Percentiles rank a stretch among this genome's conserved stretches.
These are phyloP conservation scores for Fraxinus latifolia DNA, from an alignment of 305 asterid genomes.

Conservation along the genomic window DNA sequence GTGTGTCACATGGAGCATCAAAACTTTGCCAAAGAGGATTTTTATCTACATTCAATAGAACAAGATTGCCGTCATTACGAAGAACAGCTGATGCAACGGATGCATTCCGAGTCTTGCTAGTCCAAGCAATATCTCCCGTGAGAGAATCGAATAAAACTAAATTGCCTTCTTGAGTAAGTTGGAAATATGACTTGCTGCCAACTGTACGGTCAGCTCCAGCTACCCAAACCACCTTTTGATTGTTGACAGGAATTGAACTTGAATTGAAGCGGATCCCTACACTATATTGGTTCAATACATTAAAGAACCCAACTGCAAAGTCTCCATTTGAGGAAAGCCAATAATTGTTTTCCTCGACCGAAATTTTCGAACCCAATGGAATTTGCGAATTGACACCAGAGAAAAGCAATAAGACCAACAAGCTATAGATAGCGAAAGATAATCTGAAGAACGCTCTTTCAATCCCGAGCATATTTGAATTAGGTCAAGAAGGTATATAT, in stretches of 20 bases:
- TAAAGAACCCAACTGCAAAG: conserved; percentile 39
- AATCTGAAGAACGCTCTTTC: conserved; percentile 11
- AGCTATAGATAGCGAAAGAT: conserved; percentile 20
- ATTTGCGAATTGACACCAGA: conserved; percentile 29
- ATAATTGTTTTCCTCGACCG: conserved; percentile 28
- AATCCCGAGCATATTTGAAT: conserved; percentile 29
- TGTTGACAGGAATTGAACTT: conserved; percentile 25
- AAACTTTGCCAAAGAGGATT: conserved; percentile 45
- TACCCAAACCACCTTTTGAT: conserved; percentile 37
- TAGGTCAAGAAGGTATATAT: conserved; percentile 14
- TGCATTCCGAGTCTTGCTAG: conserved; percentile 33
- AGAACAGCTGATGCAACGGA: conserved; percentile 39
- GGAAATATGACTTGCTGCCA: conserved; percentile 32
- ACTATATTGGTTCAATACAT: conserved; percentile 25
- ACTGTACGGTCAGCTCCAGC: conserved; percentile 42
- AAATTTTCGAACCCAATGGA: conserved; percentile 38
- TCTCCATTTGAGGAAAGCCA: conserved; percentile 45
- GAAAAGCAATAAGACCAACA: conserved; percentile 20
- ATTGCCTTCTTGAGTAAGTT: conserved; percentile 31
- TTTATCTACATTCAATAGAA: conserved; percentile 28
- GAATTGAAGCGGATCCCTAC: conserved; percentile 36
- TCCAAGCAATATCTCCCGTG: conserved; percentile 31
- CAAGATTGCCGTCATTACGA: conserved; percentile 38
- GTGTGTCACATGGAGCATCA: conserved; percentile 38
- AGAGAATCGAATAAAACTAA: conserved; percentile 36